phyloP scores from a whole-genome alignment of 192 early-diverging fungal genomes.

The Backusella tuberculispora region DNA sequence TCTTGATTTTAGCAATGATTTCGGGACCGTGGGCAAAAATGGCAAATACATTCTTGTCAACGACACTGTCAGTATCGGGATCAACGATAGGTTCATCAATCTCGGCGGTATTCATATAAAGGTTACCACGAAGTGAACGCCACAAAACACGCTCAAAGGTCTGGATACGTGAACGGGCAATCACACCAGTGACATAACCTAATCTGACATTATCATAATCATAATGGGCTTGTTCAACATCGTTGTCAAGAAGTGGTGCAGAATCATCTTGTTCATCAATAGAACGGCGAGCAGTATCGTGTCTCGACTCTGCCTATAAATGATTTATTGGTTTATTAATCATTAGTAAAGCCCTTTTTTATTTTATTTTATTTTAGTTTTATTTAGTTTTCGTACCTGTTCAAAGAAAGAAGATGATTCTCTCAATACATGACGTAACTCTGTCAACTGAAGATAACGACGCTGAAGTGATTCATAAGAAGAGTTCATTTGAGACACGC shows the following conservation, averaged over 20 bases:
- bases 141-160: constrained; percentile 97
- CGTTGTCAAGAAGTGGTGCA: constrained; percentile 65
- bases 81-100: constrained; percentile 95
- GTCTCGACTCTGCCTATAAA: constrained; percentile 23
- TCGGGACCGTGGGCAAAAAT: constrained; percentile 98
- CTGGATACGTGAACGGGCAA: constrained; percentile 77
- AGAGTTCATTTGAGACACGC: constrained; percentile 84
- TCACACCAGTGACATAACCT: constrained; percentile 96
- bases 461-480: constrained; percentile 89
- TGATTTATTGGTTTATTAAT: no score
- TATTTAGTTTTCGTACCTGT: constrained; percentile 49
- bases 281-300: constrained; percentile 44
- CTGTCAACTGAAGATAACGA: constrained; percentile 86
- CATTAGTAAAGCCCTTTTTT: neutral
- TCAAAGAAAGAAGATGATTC: constrained; percentile 88
- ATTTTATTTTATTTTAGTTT: neutral
- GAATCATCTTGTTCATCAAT: constrained; percentile 55
- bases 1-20: constrained; percentile 86
- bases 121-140: constrained; percentile 95
- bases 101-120: constrained; percentile 95
- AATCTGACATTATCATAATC: constrained; percentile 52
- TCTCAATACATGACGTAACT: constrained; percentile 85
- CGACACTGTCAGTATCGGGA: constrained; percentile 82
- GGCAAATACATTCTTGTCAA: constrained; percentile 97
- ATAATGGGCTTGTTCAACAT: constrained; percentile 49